phyloP scores from a whole-genome alignment of 1,139 yeast species.

The Debaryomyces robertsiae region DNA sequence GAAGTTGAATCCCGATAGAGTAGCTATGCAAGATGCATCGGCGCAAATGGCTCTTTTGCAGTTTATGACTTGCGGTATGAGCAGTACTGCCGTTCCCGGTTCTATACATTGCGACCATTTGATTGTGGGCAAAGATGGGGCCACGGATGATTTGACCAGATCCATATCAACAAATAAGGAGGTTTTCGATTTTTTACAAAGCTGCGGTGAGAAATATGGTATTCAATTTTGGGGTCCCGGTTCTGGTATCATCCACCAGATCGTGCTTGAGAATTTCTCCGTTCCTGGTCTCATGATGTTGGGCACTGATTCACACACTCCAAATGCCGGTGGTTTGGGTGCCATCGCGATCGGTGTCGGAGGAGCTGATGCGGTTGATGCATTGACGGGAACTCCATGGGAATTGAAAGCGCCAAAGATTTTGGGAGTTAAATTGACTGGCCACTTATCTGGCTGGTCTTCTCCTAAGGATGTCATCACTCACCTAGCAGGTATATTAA shows the following conservation, averaged over 20 bases:
- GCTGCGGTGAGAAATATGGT: constrained; percentile 91
- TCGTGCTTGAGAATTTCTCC: constrained; percentile 90
- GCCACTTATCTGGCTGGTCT: constrained; percentile 85
- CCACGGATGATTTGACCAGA: constrained; percentile 67
- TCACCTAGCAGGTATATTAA: constrained; percentile 81
- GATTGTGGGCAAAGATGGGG: constrained; percentile 95
- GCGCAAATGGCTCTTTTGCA: constrained; percentile 97
- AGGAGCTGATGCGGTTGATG: constrained; percentile 99
- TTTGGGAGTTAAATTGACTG: constrained; percentile 88
- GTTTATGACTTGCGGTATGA: constrained; percentile 94
- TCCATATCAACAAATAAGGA: constrained; percentile 87
- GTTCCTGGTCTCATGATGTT: constrained; percentile 96
- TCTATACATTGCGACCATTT: constrained; percentile 97
- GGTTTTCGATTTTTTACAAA: constrained; percentile 88
- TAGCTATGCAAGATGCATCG: constrained; percentile 99
- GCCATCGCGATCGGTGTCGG: constrained; percentile 98
- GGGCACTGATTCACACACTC: constrained; percentile 97
- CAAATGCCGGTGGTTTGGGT: constrained; percentile 97
- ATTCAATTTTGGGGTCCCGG: constrained; percentile 99
- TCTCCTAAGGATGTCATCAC: constrained; percentile 96
- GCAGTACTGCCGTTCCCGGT: constrained; percentile 85
- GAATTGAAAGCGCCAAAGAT: constrained; percentile 95
- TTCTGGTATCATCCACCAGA: constrained; percentile 97
- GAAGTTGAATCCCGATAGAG: constrained; percentile 94
- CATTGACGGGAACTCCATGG: constrained; percentile 97